Base-by-base conservation (phyloP, 176 grass and related monocot genomes). In the Raddia guianensis region DNA sequence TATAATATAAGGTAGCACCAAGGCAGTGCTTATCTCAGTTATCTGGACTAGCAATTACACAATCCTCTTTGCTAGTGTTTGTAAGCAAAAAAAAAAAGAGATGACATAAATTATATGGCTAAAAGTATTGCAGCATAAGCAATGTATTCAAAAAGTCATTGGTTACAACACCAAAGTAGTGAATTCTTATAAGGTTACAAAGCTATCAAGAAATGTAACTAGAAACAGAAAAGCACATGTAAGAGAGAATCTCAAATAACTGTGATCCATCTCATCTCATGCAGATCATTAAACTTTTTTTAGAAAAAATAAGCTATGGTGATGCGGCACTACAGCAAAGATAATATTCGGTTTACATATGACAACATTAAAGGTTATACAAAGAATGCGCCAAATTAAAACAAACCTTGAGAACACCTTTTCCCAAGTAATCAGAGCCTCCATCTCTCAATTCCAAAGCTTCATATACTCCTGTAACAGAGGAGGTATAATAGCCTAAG, bases 371-470 rank as follows among this genome's bases (percentile, higher is more conserved):
- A 32, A 70, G 70, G 14, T 44, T 70, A 18, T 51, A 34, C 58
- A 51, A 49, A n/a, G 42, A 68, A 60, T 73, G 44, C 10, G 35
- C 16, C 77, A 27, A 49, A 60, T 47, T 16, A 18, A 66, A 13
- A 6, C 63, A 75, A 82, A 97, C 94, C 94, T 93, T 97, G 34
- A 84, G 85, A 59, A 97, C 91, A 75, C 94, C 94, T 77, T 97
- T 93, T 33, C 94, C 94, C 88, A 97, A 8, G 76, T 97, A 97
- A 53, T 97, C 94, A 74, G 94, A 91, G 32, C 94, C 94, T 55
- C 94, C 94, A 63, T 97, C 94, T 81, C 94, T 85, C 80, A 97
- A 70, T 52, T 97, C 94, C 70, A 97, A 76, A 77, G 94, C 94
- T 86, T 97, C 94, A 74, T 97, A 97, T 40, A 91, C 84, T 86